Evolutionary conservation across 2,329 filamentous ascomycete species (phyloP), one percentile per base, ranked within the genome.

Genomic region (Stromatinia cepivora): DNA sequence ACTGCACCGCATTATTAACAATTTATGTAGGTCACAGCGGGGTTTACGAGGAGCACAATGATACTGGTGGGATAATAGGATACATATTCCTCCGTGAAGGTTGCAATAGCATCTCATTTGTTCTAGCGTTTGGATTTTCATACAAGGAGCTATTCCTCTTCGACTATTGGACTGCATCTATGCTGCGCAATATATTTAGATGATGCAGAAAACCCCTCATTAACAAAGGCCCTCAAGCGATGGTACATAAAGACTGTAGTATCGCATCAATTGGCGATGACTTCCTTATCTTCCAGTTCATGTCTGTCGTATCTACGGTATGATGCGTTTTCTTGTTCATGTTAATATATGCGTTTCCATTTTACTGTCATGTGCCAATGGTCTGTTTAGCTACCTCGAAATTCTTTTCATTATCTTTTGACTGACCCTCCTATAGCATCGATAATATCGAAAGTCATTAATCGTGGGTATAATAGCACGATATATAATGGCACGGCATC

Each of bases 361-460:
- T 31, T 50, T 69, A 22, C 48, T 69, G 13, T 56, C 66, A 45
- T 69, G 48, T 54, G 59, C 31, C 20, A n/a, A 48, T 69, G 66
- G 66, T 69, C 45, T 42, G 58, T 64, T 39, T 52, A 39, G n/a
- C 31, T 39, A 13, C 58, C 15, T 25, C 9, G 20, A 28, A 22
- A n/a, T 11, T 17, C 10, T 25, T 28, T 15, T 25, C n/a, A 9
- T 46, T 63, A 15, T 25, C 28, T 28, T 34, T 6, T 28, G 42
- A 42, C 56, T 67, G 46, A 62, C 13, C 3, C 1, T 39, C 28
- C 13, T 53, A 13, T 50, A 67, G 56, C 56, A 20, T 39, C 34
- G 7, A 54, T 17, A 25, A 15, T 48, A 7, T 22, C 36, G 13
- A 48, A 48, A 11, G n/a, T 34, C 1, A 42, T 15, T 9, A 22